Evolutionary conservation across 495 filamentous ascomycete species (phyloP).

Genomic region (Aspergillus baeticus): DNA sequence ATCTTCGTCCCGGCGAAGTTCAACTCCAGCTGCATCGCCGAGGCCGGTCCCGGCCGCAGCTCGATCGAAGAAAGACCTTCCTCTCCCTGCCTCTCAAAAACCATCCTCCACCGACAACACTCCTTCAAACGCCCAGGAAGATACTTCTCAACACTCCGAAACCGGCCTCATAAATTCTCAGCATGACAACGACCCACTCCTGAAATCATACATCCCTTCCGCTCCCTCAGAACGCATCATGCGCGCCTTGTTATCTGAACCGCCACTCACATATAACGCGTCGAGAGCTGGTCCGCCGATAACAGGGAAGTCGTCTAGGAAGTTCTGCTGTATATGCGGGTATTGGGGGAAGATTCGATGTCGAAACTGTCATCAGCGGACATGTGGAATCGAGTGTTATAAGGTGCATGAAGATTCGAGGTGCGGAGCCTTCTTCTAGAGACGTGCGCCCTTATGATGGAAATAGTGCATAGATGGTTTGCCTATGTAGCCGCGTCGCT

Average conservation of each 20-base stretch:
- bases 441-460: neutral
- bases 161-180: conserved; percentile 39
- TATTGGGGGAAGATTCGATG: conserved; percentile 90
- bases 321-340: conserved; percentile 86
- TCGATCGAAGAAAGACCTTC: conserved; percentile 8
- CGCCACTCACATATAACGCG: conserved; percentile 77
- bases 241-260: conserved; percentile 63
- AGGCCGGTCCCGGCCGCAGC: conserved; percentile 14
- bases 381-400: conserved; percentile 81
- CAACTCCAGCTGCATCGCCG: conserved; percentile 35
- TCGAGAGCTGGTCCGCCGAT: conserved; percentile 61
- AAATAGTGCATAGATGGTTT: no score
- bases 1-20: conserved; percentile 28
- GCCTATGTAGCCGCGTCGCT: no score
- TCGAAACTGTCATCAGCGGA: conserved; percentile 75
- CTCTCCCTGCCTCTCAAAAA: conserved; percentile 9
- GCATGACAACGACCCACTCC: conserved; percentile 60
- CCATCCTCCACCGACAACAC: conserved; percentile 5
- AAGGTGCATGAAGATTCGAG: conserved; percentile 75
- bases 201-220: conserved; percentile 59
- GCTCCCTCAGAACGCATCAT: conserved; percentile 68
- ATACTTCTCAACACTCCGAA: conserved; percentile 26
- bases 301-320: conserved; percentile 55
- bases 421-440: conserved; percentile 62
- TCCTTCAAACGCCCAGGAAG: neutral